These are phyloP conservation scores for Alternaria longipes DNA, from an alignment of 2,329 filamentous ascomycete species.

Conservation along the genomic window DNA sequence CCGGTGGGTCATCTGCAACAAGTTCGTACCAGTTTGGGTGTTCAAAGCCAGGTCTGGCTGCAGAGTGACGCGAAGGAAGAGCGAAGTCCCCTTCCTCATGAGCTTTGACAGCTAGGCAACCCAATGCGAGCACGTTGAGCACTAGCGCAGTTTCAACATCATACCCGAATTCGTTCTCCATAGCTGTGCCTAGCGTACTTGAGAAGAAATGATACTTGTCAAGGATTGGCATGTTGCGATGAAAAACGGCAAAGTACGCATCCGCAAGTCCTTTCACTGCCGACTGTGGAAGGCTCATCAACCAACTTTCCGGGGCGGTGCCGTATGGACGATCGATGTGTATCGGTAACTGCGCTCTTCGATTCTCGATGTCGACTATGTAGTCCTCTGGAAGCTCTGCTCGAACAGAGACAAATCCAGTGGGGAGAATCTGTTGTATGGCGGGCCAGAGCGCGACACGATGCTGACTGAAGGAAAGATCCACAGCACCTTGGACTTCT, in stretches of 20 bases:
- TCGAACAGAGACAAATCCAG: constrained; percentile 50
- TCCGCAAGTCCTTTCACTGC: constrained; percentile 63
- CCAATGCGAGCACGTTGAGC: constrained; percentile 61
- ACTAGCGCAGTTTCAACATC: constrained; percentile 63
- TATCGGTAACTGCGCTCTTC: constrained; percentile 56
- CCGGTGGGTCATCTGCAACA: constrained; percentile 53
- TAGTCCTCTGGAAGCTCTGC: constrained; percentile 58
- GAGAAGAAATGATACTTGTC: constrained; percentile 63
- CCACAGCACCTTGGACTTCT: constrained; percentile 36
- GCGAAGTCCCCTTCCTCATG: constrained; percentile 61
- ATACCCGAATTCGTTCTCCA: constrained; percentile 61
- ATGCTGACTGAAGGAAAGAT: constrained; percentile 62
- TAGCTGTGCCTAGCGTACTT: constrained; percentile 59
- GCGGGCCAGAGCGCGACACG: constrained; percentile 61
- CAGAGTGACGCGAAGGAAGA: constrained; percentile 46
- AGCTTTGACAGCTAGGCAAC: constrained; percentile 60
- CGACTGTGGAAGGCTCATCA: constrained; percentile 58
- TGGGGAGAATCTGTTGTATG: constrained; percentile 55
- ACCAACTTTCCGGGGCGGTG: constrained; percentile 52
- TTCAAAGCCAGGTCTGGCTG: constrained; percentile 29
- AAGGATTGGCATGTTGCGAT: constrained; percentile 62
- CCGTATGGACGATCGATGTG: constrained; percentile 47
- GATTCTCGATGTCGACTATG: constrained; percentile 60
- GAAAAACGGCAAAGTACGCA: constrained; percentile 64
- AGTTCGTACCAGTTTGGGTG: constrained; percentile 49